These are phyloP conservation scores for Neoascochyta sp. DNA, from an alignment of 2,329 filamentous ascomycete species.

Conservation along the genomic window DNA sequence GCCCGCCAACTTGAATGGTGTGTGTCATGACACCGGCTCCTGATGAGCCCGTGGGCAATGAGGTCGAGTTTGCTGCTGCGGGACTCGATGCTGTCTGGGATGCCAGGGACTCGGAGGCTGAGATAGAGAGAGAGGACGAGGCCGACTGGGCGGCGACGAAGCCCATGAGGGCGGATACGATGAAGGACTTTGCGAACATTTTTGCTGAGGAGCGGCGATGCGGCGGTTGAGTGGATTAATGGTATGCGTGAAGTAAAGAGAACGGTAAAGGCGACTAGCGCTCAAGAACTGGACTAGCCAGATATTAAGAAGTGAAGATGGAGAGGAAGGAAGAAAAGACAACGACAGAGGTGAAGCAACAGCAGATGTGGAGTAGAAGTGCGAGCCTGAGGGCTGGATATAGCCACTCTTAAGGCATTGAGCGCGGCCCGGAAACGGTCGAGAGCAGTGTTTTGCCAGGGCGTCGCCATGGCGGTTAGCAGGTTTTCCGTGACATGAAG, in stretches of 20 bases:
- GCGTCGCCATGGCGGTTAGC: conserved; percentile 26
- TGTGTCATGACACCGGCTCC: conserved; percentile 43
- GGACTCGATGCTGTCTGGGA: conserved; percentile 7
- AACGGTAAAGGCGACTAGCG: conserved; percentile 38
- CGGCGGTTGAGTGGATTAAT: conserved; percentile 24
- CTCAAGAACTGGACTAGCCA: conserved; percentile 40
- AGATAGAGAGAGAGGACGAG: conserved; percentile 8
- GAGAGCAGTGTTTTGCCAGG: conserved; percentile 24
- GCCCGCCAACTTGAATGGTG: conserved; percentile 62
- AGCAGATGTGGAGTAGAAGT: conserved; percentile 25
- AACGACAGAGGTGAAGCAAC: conserved; percentile 25
- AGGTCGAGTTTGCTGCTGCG: conserved; percentile 6
- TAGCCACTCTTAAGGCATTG: conserved; percentile 40
- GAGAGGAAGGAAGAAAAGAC: conserved; percentile 27
- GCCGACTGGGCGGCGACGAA: conserved; percentile 23
- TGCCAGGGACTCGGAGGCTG: conserved; percentile 18
- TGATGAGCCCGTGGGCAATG: conserved; percentile 7
- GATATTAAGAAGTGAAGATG: conserved; percentile 36
- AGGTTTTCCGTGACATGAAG: conserved; percentile 31
- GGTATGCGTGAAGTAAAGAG: conserved; percentile 19
- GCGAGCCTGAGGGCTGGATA: conserved; percentile 34
- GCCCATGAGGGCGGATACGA: conserved; percentile 31
- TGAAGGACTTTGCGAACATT: conserved; percentile 31
- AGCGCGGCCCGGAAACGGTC: conserved; percentile 17
- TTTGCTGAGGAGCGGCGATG: conserved; percentile 4